Conservation (phyloP, 257 asterid species). For the Solanum pinnatisectum region DNA sequence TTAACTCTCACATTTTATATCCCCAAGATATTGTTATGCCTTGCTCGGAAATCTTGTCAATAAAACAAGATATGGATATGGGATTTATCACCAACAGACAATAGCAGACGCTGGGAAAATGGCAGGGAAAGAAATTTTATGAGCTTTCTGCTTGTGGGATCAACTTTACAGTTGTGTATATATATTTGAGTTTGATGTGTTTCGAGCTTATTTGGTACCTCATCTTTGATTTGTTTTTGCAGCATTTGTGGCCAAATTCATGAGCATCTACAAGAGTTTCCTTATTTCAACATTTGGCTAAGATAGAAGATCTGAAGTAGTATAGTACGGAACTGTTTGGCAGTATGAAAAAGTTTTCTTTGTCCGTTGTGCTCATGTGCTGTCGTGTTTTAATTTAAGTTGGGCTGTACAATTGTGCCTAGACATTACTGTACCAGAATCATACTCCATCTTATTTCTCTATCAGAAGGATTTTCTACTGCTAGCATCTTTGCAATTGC, state of each 20-base stretch:
- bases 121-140: background rate
- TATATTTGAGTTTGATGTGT: background rate
- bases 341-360: background rate
- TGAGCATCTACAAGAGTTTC: conserved; percentile 93
- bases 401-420: background rate
- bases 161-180: background rate
- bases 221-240: conserved; percentile 26
- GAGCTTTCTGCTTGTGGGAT: background rate
- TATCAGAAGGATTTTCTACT: background rate
- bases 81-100: background rate
- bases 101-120: background rate
- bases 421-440: background rate
- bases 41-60: background rate
- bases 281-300: conserved; percentile 89
- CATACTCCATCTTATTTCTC: background rate
- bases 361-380: background rate
- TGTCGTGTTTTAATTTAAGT: background rate
- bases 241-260: conserved; percentile 97
- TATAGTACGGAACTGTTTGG: background rate
- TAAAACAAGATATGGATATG: background rate
- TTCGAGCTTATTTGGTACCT: background rate
- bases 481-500: background rate
- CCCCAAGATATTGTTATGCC: background rate
- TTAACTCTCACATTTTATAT: background rate
- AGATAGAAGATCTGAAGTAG: conserved; percentile 6